Conservation (phyloP, 148 eudicot species). For the Rhododendron griersonianum region DNA sequence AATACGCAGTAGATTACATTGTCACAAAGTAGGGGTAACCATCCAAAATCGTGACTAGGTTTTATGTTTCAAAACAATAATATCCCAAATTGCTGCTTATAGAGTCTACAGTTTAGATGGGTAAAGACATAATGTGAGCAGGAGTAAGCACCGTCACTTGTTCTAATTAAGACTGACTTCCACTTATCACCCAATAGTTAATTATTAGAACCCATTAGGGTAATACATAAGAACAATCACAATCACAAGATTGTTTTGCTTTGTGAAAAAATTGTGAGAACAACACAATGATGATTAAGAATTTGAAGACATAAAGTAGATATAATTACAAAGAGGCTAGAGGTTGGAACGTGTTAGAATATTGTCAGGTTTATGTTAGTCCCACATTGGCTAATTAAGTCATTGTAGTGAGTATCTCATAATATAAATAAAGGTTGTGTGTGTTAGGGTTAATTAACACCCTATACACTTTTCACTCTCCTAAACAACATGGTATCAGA, state of each 20-base stretch:
- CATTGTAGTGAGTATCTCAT: too few species aligned
- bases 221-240: neutral
- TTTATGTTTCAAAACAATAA: neutral
- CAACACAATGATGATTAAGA: neutral
- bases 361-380: too few species aligned
- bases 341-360: neutral
- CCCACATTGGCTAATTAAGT: too few species aligned
- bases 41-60: neutral
- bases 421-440: too few species aligned
- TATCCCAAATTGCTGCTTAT: neutral
- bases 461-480: too few species aligned
- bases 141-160: neutral
- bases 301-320: neutral
- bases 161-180: neutral
- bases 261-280: neutral
- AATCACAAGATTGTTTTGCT: neutral
- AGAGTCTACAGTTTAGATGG: neutral
- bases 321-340: too few species aligned
- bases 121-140: neutral
- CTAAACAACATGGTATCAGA: too few species aligned
- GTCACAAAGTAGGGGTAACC: neutral
- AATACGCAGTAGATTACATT: neutral
- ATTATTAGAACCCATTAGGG: neutral
- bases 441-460: too few species aligned
- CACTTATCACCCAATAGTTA: neutral